phyloP scores from a whole-genome alignment of 2,329 filamentous ascomycete genomes.

The Claviceps sorghi region DNA sequence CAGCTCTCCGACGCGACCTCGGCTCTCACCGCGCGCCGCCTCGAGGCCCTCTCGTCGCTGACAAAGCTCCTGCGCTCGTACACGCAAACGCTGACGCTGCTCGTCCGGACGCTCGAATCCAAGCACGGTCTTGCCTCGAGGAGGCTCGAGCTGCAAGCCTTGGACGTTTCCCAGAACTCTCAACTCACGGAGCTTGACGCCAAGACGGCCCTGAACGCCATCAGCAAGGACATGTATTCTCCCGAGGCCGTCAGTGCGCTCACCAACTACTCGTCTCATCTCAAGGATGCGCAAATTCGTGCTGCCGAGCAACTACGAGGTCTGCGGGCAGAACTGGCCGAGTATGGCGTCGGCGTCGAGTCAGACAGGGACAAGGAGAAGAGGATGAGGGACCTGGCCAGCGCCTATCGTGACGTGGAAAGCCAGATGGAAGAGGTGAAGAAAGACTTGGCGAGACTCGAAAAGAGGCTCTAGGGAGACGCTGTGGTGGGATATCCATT shows the following conservation, averaged over 20 bases:
- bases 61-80: slow-evolving; percentile 25
- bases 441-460: slow-evolving; percentile 28
- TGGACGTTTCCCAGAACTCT: slow-evolving; percentile 28
- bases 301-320: slow-evolving; percentile 28
- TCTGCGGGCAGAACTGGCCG: slow-evolving; percentile 28
- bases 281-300: slow-evolving; percentile 33
- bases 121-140: slow-evolving; percentile 40
- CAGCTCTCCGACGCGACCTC: slow-evolving; percentile 17
- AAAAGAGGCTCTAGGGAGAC: not conserved
- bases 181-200: slow-evolving; percentile 26
- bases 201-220: slow-evolving; percentile 18
- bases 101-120: slow-evolving; percentile 37
- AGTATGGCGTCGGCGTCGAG: slow-evolving; percentile 32
- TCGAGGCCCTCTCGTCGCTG: slow-evolving; percentile 23
- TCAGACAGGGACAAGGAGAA: slow-evolving; percentile 28
- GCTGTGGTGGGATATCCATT: not conserved
- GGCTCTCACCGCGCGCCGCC: slow-evolving; percentile 24
- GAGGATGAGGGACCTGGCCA: slow-evolving; percentile 38
- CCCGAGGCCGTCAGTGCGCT: slow-evolving; percentile 29
- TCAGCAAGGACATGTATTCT: slow-evolving; percentile 29
- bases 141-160: slow-evolving; percentile 35
- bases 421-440: slow-evolving; percentile 34
- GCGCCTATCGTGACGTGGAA: slow-evolving; percentile 35
- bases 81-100: slow-evolving; percentile 23
- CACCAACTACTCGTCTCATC: slow-evolving; percentile 31